Evolutionary conservation across 2,329 filamentous ascomycete species (phyloP).

Genomic region (Fusarium aywerte): DNA sequence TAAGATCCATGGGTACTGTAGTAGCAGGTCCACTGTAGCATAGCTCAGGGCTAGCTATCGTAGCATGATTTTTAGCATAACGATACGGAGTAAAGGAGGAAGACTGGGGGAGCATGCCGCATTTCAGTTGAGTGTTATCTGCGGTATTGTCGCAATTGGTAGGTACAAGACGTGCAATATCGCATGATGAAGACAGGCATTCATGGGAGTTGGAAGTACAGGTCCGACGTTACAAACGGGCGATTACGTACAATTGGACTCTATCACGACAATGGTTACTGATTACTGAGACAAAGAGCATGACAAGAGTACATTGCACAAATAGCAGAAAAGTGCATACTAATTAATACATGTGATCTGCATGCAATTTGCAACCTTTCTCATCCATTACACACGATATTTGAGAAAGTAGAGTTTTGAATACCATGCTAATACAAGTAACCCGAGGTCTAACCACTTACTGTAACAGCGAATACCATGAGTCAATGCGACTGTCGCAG

Average conservation of each 20-base stretch:
- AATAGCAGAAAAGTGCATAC: background rate
- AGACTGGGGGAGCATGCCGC: slow-evolving; percentile 30
- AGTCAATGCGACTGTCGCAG: slow-evolving; percentile 27
- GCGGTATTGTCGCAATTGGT: slow-evolving; percentile 28
- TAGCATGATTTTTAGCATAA: slow-evolving; percentile 35
- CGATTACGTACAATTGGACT: slow-evolving; percentile 42
- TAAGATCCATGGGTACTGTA: slow-evolving; percentile 27
- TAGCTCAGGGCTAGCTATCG: slow-evolving; percentile 32
- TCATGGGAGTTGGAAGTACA: slow-evolving; percentile 14
- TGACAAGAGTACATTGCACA: slow-evolving; percentile 14
- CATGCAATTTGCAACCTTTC: slow-evolving; percentile 22
- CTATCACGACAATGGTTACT: slow-evolving; percentile 33
- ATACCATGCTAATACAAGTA: slow-evolving; percentile 30
- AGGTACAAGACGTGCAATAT: slow-evolving; percentile 17
- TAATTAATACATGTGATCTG: slow-evolving; percentile 19
- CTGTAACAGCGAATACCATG: background rate
- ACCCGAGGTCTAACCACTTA: slow-evolving; percentile 1
- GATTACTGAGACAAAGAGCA: slow-evolving; percentile 27
- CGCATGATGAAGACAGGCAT: slow-evolving; percentile 36
- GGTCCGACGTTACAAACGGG: slow-evolving; percentile 30
- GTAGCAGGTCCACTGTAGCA: slow-evolving; percentile 31
- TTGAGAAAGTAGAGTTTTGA: slow-evolving; percentile 5
- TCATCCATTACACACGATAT: slow-evolving; percentile 16
- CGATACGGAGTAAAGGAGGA: slow-evolving; percentile 37
- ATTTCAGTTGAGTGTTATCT: slow-evolving; percentile 16